Evolutionary conservation across 805 yeast genomes (phyloP).

Genomic region (Candida anglica): DNA sequence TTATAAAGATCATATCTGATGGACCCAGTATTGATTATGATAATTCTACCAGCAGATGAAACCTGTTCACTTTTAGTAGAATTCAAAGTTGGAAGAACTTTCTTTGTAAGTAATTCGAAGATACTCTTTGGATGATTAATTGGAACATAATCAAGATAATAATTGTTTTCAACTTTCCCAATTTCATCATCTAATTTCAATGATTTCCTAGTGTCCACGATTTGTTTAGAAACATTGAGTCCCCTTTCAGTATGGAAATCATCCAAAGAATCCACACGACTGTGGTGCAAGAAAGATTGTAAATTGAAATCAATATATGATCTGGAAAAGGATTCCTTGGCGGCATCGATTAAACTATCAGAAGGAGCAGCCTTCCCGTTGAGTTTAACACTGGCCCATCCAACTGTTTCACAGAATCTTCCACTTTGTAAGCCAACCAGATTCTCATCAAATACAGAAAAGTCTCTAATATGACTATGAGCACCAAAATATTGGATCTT

Average conservation of each 20-base stretch:
- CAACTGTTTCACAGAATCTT: conserved; percentile 89
- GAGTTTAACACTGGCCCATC: conserved; percentile 64
- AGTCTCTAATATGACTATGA: conserved; percentile 90
- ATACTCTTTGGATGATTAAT: conserved; percentile 46
- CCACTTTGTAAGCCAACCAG: conserved; percentile 90
- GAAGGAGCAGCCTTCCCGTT: conserved; percentile 12
- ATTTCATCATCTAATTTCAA: conserved; percentile 52
- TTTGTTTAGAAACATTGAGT: conserved; percentile 35
- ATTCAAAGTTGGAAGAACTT: conserved; percentile 48
- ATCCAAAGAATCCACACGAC: conserved; percentile 23
- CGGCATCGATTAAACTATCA: conserved; percentile 4
- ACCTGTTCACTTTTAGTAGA: conserved; percentile 13
- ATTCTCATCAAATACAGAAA: conserved; percentile 57
- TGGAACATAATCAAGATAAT: conserved; percentile 65
- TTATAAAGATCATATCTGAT: conserved; percentile 80
- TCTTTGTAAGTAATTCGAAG: conserved; percentile 52
- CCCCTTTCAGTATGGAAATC: conserved; percentile 60
- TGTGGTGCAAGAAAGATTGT: conserved; percentile 65
- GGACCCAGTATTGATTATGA: conserved; percentile 82
- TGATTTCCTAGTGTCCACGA: conserved; percentile 39
- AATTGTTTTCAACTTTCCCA: conserved; percentile 66
- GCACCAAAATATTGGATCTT: conserved; percentile 90
- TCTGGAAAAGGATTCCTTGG: conserved; percentile 39
- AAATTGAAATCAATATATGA: conserved; percentile 80
- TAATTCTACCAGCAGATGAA: conserved; percentile 29